Base-by-base conservation (phyloP, 371 early-diverging fungal species). In the Mortierella polycephala region DNA sequence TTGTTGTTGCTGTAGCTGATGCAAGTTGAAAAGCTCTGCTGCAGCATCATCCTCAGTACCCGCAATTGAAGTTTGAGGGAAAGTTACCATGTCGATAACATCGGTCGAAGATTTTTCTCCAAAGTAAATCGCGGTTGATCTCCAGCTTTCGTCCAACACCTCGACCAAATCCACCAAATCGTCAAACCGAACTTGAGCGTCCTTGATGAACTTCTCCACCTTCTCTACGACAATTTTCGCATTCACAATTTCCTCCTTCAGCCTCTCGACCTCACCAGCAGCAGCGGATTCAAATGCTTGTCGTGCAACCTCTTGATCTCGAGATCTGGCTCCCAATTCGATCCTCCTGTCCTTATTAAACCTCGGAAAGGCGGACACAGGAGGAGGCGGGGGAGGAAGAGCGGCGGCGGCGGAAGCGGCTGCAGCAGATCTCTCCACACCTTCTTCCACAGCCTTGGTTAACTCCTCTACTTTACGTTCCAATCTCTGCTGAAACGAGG, bases 91-190 rank as follows among this genome's bases (percentile, higher is more conserved):
- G 46, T 5, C 4, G 54, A 18, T 37, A 42, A 57, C 41, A 20
- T 75, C 76, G 0, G 40, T 62, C 7, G 65, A 61, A 3, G 73
- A 64, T 41, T 79, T 79, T 20, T 79, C 80, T 1, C 80, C 80
- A 73, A 79, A 79, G 63, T 79, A 79, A 20, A 66, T 62, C 1
- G 80, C 80, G 9, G 63, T 79, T 30, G 73, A 30, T 39, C 62
- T 69, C 80, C 80, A 79, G 60, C 80, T 79, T n/a, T 54, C 42
- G 37, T 79, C 73, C 10, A 79, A 23, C 5, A 20, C 3, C n/a
- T 58, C 73, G 18, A 79, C 67, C 39, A 66, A 47, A 46, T 79
- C 80, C 30, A 79, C 73, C n/a, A 79, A 21, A 12, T 63, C 60
- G 2, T 72, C 67, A 16, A 57, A 79, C 21, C 67, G 73, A 12